These are phyloP conservation scores for Coemansia asiatica DNA, from an alignment of 192 early-diverging fungal species.

Conservation along the genomic window DNA sequence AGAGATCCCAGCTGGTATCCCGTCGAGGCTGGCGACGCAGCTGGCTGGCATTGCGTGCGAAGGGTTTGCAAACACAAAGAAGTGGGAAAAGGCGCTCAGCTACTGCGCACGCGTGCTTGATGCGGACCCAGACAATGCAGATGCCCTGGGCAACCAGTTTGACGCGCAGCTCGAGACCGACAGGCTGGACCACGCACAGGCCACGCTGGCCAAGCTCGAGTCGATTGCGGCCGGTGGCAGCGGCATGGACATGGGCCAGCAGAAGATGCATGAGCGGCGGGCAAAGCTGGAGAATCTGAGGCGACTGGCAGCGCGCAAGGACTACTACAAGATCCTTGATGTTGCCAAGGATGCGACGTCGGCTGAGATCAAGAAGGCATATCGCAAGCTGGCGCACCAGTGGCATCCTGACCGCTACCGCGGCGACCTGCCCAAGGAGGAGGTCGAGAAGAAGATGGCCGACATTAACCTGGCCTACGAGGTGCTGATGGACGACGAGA, in stretches of 20 bases:
- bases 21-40: constrained; percentile 38
- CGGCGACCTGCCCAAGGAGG: constrained; percentile 74
- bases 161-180: constrained; percentile 67
- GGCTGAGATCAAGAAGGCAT: constrained; percentile 90
- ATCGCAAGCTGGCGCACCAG: constrained; percentile 80
- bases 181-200: constrained; percentile 77
- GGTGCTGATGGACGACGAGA: constrained; percentile 71
- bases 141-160: constrained; percentile 71
- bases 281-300: constrained; percentile 56
- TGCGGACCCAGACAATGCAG: constrained; percentile 68
- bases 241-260: constrained; percentile 48
- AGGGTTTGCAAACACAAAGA: constrained; percentile 51
- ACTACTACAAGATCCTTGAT: constrained; percentile 96
- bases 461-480: constrained; percentile 93
- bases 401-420: constrained; percentile 83
- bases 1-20: constrained; percentile 18
- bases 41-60: constrained; percentile 48
- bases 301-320: constrained; percentile 58
- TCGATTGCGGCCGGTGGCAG: constrained; percentile 41
- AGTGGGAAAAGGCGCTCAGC: constrained; percentile 57
- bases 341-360: constrained; percentile 71
- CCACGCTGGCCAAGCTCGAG: constrained; percentile 71
- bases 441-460: constrained; percentile 86
- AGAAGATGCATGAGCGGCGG: constrained; percentile 54
- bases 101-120: constrained; percentile 73